phyloP scores from a whole-genome alignment of 345 rosid species.

The Salix brachista region DNA sequence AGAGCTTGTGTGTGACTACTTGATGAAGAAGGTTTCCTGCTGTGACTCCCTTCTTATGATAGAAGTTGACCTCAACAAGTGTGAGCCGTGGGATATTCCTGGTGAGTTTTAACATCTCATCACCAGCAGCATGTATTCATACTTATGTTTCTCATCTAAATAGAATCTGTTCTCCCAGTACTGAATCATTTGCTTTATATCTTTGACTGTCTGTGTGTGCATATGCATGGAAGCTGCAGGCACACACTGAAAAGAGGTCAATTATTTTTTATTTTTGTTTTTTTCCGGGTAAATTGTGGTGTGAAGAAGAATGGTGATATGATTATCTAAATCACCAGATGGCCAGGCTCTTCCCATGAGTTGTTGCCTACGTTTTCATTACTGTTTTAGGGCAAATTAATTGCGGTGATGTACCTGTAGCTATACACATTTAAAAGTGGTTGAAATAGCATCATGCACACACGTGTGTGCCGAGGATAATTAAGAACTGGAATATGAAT shows the following conservation, averaged over 20 bases:
- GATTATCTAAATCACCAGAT: not conserved
- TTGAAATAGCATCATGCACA: too few relatives aligned
- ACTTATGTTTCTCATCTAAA: not conserved
- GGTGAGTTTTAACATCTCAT: conserved; percentile 36
- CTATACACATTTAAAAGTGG: too few relatives aligned
- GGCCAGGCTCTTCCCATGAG: not conserved
- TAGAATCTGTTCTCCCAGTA: not conserved
- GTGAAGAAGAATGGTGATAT: not conserved
- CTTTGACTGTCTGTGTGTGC: not conserved
- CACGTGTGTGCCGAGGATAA: too few relatives aligned
- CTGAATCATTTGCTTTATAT: not conserved
- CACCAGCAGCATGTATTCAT: not conserved
- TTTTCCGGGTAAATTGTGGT: not conserved
- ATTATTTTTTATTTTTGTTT: not conserved
- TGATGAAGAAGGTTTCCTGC: conserved; percentile 48
- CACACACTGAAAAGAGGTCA: not conserved
- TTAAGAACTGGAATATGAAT: too few relatives aligned
- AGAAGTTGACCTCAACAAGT: conserved; percentile 89
- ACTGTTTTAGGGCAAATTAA: too few relatives aligned
- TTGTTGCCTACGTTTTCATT: not conserved
- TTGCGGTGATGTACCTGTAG: too few relatives aligned
- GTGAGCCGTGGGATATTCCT: conserved; percentile 96
- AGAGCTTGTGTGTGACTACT: conserved; percentile 84
- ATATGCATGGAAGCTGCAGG: not conserved
- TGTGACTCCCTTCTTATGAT: conserved; percentile 42